These are phyloP conservation scores for Colletotrichum lupini DNA, from an alignment of 2,329 filamentous ascomycete genomes.

Conservation along the genomic window DNA sequence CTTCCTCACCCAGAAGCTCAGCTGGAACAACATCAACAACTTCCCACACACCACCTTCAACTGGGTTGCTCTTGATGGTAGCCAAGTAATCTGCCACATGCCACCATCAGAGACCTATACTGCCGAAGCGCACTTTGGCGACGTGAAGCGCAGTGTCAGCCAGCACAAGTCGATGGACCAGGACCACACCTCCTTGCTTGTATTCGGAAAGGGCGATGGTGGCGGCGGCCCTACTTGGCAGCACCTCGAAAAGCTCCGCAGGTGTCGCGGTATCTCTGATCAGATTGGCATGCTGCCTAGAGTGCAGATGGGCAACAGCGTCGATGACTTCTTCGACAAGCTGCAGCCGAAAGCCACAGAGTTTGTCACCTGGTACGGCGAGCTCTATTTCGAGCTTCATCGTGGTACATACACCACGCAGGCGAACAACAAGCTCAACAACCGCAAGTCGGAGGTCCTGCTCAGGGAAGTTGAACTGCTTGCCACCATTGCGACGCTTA, in stretches of 20 bases:
- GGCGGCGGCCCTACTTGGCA: constrained; percentile 95
- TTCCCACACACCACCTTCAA: constrained; percentile 99
- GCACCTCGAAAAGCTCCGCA: constrained; percentile 92
- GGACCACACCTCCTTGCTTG: constrained; percentile 88
- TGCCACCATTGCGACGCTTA: constrained; percentile 85
- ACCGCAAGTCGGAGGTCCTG: constrained; percentile 85
- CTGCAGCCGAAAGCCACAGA: constrained; percentile 83
- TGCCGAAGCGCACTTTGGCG: constrained; percentile 92
- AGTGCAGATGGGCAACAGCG: constrained; percentile 87
- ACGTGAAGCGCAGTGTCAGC: constrained; percentile 87
- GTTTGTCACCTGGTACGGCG: constrained; percentile 96
- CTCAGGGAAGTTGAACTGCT: constrained; percentile 90
- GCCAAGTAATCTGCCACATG: constrained; percentile 98
- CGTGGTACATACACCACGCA: constrained; percentile 98
- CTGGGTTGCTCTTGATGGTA: constrained; percentile 96
- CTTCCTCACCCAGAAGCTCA: constrained; percentile 98
- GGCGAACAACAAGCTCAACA: constrained; percentile 96
- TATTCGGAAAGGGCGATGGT: constrained; percentile 97
- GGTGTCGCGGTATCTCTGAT: constrained; percentile 92
- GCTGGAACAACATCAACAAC: constrained; percentile 99
- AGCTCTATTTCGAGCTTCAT: constrained; percentile 97
- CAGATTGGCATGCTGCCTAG: constrained; percentile 85
- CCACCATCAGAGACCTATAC: constrained; percentile 96
- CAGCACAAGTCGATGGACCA: constrained; percentile 97
- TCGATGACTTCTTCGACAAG: constrained; percentile 92